Evolutionary conservation across 2,329 filamentous ascomycete genomes (phyloP), one percentile per base, ranked within the genome.

Genomic region (Ophiosphaerella herpotricha): DNA sequence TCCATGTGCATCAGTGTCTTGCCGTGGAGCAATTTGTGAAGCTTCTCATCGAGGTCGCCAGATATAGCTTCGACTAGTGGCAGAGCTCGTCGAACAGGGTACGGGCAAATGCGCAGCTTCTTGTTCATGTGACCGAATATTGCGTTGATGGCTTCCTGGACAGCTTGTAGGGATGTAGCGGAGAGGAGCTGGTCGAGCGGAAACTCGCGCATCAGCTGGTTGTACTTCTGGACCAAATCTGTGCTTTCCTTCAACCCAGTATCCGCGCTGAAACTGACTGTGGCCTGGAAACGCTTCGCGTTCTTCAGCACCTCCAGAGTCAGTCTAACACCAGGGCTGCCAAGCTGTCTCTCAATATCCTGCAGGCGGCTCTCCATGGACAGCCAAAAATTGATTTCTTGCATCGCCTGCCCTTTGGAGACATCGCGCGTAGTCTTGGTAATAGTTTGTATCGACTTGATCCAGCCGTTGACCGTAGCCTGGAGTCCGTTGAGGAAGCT

Each of bases 311-410:
- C 93, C 63, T 97, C 93, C 71, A 99, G 83, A 0, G 95, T 97
- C 65, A 99, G 77, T 61, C 85, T 82, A 16, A 99, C 93, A 24
- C 94, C 94, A 48, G 96, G 90, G 58, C 92, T 91, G 55, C 87
- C 82, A 48, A 99, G 82, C 73, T 97, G 93, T 35, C 82, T 84
- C 72, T 97, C 93, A 52, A 99, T 96, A 24, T 88, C 88, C 71
- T 97, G 92, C 57, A 99, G 76, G 4, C 92, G 90, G 13, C 88
- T 89, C 74, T 99, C 95, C 89, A 99, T 96, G 2, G 91, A 95
- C 43, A 99, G 75, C 94, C 94, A 99, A 70, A 99, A 99, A 74
- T 97, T 97, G 74, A 99, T 96, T 74, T 99, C 94, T 73, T 97
- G 94, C 48, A 90, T 93, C 29, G 94, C 94, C 18, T 91, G 96